Percentiles rank a stretch among this genome's conserved stretches.
Conservation (phyloP, 2,329 filamentous ascomycete genomes). For the Botrytis cinerea region DNA sequence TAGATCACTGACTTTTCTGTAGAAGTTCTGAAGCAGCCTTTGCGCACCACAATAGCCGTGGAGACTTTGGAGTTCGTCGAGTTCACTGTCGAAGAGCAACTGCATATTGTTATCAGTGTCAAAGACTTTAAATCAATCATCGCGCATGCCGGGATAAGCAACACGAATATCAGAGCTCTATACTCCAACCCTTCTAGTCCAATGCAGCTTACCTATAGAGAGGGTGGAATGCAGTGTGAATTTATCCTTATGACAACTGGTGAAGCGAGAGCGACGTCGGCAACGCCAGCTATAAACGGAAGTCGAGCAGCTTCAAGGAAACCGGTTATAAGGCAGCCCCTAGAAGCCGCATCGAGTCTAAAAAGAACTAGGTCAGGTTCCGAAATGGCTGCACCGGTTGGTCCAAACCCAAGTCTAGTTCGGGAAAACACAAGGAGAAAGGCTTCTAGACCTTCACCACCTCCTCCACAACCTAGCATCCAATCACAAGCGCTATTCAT, state of each 20-base stretch:
- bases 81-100: constrained; percentile 70
- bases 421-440: constrained; percentile 40
- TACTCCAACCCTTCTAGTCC: constrained; percentile 73
- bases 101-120: constrained; percentile 79
- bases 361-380: constrained; percentile 31
- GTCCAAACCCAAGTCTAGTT: constrained; percentile 27
- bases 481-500: constrained; percentile 71
- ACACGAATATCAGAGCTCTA: constrained; percentile 64
- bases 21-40: constrained; percentile 77
- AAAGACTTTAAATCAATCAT: constrained; percentile 82
- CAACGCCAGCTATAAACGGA: constrained; percentile 35
- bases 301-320: constrained; percentile 36
- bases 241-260: constrained; percentile 84
- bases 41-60: constrained; percentile 77
- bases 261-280: constrained; percentile 48
- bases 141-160: constrained; percentile 69
- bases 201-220: constrained; percentile 70
- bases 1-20: constrained; percentile 18
- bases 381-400: constrained; percentile 38
- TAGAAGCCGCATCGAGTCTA: constrained; percentile 37
- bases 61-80: constrained; percentile 76
- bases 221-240: constrained; percentile 69
- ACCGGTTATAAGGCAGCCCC: constrained; percentile 35
- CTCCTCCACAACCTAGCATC: constrained; percentile 57
- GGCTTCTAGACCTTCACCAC: constrained; percentile 52